Evolutionary conservation across 768 basidiomycete genomes (phyloP).

Genomic region (Pleurotus ostreatus): DNA sequence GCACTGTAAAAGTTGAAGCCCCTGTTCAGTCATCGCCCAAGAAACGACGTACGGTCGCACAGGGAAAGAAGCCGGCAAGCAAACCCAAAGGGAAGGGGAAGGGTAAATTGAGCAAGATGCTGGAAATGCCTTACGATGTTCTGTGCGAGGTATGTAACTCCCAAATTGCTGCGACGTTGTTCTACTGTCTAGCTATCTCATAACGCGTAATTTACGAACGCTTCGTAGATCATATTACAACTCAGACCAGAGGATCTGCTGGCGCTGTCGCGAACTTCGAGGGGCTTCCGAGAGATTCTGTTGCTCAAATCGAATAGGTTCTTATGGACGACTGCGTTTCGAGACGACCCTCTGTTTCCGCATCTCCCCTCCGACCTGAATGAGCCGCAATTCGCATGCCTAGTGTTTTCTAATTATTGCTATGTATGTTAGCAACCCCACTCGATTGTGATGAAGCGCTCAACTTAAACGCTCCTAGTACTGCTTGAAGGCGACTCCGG

Average conservation of each 20-base stretch:
- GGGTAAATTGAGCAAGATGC: background rate
- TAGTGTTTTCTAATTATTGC: conserved; percentile 41
- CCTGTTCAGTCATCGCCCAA: background rate
- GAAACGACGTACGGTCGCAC: background rate
- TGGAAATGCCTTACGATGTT: background rate
- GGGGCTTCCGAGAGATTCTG: conserved; percentile 34
- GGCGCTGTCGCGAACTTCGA: conserved; percentile 38
- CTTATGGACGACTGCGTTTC: conserved; percentile 34
- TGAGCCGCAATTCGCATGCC: conserved; percentile 40
- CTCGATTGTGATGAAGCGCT: too few species aligned
- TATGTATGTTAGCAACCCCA: conserved; percentile 26
- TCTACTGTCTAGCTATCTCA: background rate
- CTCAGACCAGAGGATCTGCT: conserved; percentile 43
- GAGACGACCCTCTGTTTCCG: conserved; percentile 31
- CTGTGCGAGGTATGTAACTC: background rate
- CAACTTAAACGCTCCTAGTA: conserved; percentile 1
- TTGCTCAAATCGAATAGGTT: conserved; percentile 26
- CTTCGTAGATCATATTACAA: conserved; percentile 34
- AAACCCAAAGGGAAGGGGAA: background rate
- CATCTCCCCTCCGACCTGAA: conserved; percentile 38
- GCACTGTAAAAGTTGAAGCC: too few species aligned
- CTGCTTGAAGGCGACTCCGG: conserved; percentile 10
- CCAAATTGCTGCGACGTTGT: background rate
- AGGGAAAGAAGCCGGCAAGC: background rate
- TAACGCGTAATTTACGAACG: background rate